Conservation (phyloP, 768 basidiomycete genomes). For the Mycena haematopus region DNA sequence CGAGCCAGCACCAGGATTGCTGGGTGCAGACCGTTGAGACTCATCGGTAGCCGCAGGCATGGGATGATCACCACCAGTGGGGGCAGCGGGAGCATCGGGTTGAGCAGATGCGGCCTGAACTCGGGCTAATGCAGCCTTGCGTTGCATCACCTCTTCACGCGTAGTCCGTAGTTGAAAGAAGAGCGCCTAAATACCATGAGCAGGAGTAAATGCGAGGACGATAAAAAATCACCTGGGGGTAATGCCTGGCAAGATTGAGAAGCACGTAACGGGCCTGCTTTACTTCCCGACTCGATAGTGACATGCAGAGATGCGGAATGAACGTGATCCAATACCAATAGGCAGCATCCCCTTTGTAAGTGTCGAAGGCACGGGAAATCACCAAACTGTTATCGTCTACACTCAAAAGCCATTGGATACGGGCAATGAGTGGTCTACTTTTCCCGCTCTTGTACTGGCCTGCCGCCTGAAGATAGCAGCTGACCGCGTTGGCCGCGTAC, state of each 20-base stretch:
- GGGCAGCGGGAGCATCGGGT: constrained; percentile 24
- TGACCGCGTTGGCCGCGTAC: constrained; percentile 89
- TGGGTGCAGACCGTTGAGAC: constrained; percentile 24
- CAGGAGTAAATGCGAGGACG: constrained; percentile 1
- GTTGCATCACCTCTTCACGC: constrained; percentile 66
- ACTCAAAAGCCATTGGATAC: constrained; percentile 96
- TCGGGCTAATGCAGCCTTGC: constrained; percentile 46
- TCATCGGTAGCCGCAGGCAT: constrained; percentile 30
- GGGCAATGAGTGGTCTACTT: constrained; percentile 86
- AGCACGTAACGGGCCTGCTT: constrained; percentile 92
- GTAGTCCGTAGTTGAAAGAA: constrained; percentile 94
- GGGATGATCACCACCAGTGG: constrained; percentile 26
- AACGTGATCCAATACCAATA: constrained; percentile 99
- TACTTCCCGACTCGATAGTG: constrained; percentile 89
- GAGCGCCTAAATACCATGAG: constrained; percentile 65
- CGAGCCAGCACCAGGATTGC: constrained; percentile 23
- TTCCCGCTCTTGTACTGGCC: constrained; percentile 95
- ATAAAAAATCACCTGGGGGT: constrained; percentile 68
- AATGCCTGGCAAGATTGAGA: constrained; percentile 86
- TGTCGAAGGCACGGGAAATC: constrained; percentile 86
- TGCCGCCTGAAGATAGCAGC: constrained; percentile 97
- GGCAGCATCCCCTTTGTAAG: constrained; percentile 94
- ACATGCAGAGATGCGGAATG: constrained; percentile 91
- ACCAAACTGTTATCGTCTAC: constrained; percentile 80
- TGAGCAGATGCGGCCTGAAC: constrained; percentile 40